These are phyloP conservation scores for Hamigera avellanea DNA, from an alignment of 495 filamentous ascomycete species.

Conservation along the genomic window DNA sequence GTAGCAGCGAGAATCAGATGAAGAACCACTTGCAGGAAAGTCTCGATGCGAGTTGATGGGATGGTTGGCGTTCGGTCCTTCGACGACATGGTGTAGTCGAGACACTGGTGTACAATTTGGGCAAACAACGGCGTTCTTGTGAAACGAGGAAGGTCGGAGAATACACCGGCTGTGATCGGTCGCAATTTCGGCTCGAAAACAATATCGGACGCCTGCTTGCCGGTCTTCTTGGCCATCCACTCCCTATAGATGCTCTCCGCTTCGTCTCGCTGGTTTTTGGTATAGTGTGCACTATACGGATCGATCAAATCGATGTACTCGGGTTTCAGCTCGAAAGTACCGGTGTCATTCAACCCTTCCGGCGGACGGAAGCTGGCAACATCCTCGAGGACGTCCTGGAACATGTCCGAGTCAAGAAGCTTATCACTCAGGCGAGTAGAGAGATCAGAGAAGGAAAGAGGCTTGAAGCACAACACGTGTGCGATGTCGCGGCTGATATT, in stretches of 20 bases:
- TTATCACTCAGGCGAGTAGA: slow-evolving; percentile 53
- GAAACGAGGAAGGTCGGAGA: slow-evolving; percentile 61
- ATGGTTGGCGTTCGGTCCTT: slow-evolving; percentile 56
- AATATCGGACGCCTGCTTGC: slow-evolving; percentile 67
- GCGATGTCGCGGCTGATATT: slow-evolving; percentile 81
- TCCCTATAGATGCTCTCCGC: slow-evolving; percentile 78
- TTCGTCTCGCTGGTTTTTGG: slow-evolving; percentile 94
- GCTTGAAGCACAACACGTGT: slow-evolving; percentile 92
- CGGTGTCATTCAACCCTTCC: slow-evolving; percentile 82
- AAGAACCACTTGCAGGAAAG: slow-evolving; percentile 80
- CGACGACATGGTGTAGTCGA: slow-evolving; percentile 62
- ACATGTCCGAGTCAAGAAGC: slow-evolving; percentile 55
- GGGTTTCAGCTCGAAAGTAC: slow-evolving; percentile 84
- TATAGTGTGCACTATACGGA: slow-evolving; percentile 90
- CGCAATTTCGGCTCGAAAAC: slow-evolving; percentile 87
- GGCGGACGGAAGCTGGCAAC: slow-evolving; percentile 83
- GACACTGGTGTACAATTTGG: slow-evolving; percentile 79
- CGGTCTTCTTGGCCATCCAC: slow-evolving; percentile 79
- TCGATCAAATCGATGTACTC: slow-evolving; percentile 78
- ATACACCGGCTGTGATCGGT: slow-evolving; percentile 65
- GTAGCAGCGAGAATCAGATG: slow-evolving; percentile 78
- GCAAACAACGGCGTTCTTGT: slow-evolving; percentile 76
- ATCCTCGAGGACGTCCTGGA: slow-evolving; percentile 77
- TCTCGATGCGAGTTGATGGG: slow-evolving; percentile 72
- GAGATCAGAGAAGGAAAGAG: slow-evolving; percentile 86